These are phyloP conservation scores for Plasmodium vinckei DNA, from an alignment of 169 alveolate species.

Conservation along the genomic window DNA sequence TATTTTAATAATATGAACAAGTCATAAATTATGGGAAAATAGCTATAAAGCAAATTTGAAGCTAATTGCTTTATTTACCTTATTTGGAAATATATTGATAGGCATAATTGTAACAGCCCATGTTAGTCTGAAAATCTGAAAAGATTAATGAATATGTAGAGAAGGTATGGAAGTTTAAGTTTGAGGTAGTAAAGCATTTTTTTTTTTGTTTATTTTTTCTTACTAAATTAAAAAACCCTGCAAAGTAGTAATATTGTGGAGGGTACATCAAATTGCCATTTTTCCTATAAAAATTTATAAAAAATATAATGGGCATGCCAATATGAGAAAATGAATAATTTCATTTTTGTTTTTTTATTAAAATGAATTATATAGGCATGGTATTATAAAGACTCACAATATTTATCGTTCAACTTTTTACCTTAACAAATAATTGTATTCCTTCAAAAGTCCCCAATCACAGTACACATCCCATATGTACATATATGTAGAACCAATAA, in stretches of 20 bases:
- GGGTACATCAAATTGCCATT: constrained; percentile 79
- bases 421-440: constrained; percentile 78
- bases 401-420: constrained; percentile 2
- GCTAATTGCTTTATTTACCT: constrained; percentile 5
- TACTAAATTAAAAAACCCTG: constrained; percentile 78
- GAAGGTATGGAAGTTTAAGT: background rate
- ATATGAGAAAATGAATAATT: background rate
- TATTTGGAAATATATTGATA: constrained; percentile 76
- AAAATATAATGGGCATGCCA: background rate
- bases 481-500: constrained; percentile 88
- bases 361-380: background rate
- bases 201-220: background rate
- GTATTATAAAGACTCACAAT: background rate
- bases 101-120: constrained; percentile 89
- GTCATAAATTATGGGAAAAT: no score
- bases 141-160: background rate
- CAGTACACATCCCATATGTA: constrained; percentile 89
- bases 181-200: background rate
- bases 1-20: no score
- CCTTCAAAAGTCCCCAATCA: constrained; percentile 90
- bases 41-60: background rate
- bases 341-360: background rate
- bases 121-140: constrained; percentile 82
- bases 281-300: constrained; percentile 19
- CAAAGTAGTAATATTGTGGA: constrained; percentile 78